Base-by-base conservation (phyloP, 2,329 filamentous ascomycete species). In the Calonectria multiphialidica region DNA sequence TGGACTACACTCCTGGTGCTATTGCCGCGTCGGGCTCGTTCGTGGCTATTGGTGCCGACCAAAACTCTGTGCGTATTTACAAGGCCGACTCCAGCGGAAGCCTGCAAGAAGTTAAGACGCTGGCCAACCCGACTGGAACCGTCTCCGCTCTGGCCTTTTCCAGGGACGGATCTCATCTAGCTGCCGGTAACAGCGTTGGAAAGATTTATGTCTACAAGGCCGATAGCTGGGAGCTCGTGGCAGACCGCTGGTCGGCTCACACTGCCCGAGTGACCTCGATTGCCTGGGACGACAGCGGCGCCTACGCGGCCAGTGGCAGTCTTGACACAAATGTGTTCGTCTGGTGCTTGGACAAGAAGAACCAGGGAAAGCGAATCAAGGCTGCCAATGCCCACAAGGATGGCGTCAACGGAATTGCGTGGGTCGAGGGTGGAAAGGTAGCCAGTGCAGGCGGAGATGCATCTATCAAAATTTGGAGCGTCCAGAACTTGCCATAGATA, bases 311-410 rank as follows among this genome's bases (percentile, higher is more conserved):
- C 23, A 98, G 94, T 81, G 96, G 96, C 15, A 93, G 92, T 55
- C 86, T 99, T 62, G 97, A 99, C 82, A 98, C 96, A 0, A 95
- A 98, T 80, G 90, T 99, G 23, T 96, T 95, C 81, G 92, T 98
- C 35, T 99, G 97, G 95, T 98, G 95, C 82, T 84, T 98, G 68
- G 88, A 87, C 45, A 94, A 95, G 81, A 88, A 85, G 73, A 93
- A 94, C 79, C 96, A 96, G 0, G 95, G 95, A 2, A 94, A 94
- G 83, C 90, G 96, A 77, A 90, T 97, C 77, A 96, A 97, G 86
- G 93, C 92, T 16, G 85, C 92, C 25, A 98, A 98, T 81, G 95
- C 96, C 62, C 97, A 99, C 86, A 98, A 98, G 86, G 97, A 98
- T 81, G 97, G 97, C 12, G 95, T 98, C 21, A 95, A 93, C 77